A percentile compares a stretch with the other conserved stretches of the same genome.
Evolutionary conservation across 225 moss, liverwort and hornwort species (phyloP).

Genomic region (Straminergon stramineum): DNA sequence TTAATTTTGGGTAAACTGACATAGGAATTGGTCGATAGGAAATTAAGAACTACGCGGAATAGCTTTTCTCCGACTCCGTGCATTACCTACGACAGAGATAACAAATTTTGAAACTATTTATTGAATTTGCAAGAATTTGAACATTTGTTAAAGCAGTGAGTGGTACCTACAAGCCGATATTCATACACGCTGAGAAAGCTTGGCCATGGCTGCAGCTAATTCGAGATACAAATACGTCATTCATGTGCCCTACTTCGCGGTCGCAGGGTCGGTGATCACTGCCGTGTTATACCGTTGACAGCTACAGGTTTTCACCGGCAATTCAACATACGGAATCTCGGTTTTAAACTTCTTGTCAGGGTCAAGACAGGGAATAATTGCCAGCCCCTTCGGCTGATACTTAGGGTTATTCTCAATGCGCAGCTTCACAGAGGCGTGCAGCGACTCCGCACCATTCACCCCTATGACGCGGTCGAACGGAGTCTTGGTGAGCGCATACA

Average conservation of each 20-base stretch:
- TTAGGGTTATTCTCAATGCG: background rate
- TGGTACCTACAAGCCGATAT: background rate
- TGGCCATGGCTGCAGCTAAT: background rate
- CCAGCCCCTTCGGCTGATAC: background rate
- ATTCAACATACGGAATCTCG: background rate
- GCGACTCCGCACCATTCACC: background rate
- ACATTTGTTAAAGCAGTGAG: background rate
- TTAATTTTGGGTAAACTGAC: background rate
- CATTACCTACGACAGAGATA: background rate
- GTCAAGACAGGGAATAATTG: background rate
- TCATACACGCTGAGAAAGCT: background rate
- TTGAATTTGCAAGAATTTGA: background rate
- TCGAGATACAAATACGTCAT: background rate
- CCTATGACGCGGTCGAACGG: background rate
- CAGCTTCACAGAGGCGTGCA: constrained; percentile 7
- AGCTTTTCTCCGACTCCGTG: background rate
- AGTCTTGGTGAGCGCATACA: background rate
- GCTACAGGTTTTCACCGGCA: background rate
- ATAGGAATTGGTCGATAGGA: background rate
- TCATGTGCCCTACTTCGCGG: background rate
- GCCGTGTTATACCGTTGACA: background rate
- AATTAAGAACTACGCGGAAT: background rate
- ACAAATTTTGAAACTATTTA: background rate
- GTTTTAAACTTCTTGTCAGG: background rate
- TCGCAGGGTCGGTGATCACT: background rate